Base-by-base conservation (phyloP, 208 protist species). In the Acanthamoeba healyi region DNA sequence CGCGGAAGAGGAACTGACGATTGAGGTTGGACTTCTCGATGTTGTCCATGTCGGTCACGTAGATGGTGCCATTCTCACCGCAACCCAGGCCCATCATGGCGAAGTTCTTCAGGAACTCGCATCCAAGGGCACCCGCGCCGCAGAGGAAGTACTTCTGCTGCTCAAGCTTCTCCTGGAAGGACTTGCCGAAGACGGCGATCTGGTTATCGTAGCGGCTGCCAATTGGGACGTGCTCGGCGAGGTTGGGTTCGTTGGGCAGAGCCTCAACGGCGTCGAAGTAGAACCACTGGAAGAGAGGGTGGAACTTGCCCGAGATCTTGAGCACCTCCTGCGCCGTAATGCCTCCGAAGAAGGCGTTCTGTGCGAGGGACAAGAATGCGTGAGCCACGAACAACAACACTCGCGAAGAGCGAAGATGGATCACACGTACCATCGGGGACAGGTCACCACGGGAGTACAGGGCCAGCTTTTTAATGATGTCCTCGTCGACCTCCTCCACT, bases 1-100 rank as follows among this genome's bases (percentile, higher is more conserved):
- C 54, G 63, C 99, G 98, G 97, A 99, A 99, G 19, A 99, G 97
- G 95, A 99, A 99, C 97, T 99, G 99, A 44, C 99, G 97, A 44
- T 98, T 99, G 24, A 99, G 97, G 96, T 99, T 99, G 92, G 98
- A 99, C 97, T 99, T 99, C 96, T 99, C 99, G 96, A 99, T 99
- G 1, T 94, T 98, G 95, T 99, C 99, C 98, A 99, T 99, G 97
- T 99, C 99, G 6, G 99, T 99, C 44, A 99, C 98, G 67, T 95
- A 97, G 54, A 99, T 88, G 26, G 17, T 87, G 44, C 96, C 96
- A 0, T 95, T 88, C 29, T 67, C 3, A 42, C 94, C 94, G 40
- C 54, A 89, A 32, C 94, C 96, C 2, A 99, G 26, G 84, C 99
- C 99, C 98, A 99, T 98, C 88, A 99, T 99, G 94, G 99, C 99